A percentile compares a stretch with the other conserved stretches of the same genome.
Evolutionary conservation across 371 early-diverging fungal species (phyloP).

Genomic region (Lichtheimia ornata): DNA sequence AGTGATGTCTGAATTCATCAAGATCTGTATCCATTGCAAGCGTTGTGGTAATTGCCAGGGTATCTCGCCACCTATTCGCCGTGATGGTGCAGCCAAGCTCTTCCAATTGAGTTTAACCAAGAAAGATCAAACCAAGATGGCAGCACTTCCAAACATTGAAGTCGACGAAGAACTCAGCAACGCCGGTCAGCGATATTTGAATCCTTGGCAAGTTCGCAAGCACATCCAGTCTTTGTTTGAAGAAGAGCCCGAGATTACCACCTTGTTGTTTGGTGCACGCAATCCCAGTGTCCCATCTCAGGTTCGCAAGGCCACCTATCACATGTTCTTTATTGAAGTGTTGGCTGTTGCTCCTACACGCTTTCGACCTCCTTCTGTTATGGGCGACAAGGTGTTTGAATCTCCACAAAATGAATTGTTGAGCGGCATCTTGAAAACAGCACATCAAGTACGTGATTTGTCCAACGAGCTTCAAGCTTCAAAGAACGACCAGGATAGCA

Average conservation of each 20-base stretch:
- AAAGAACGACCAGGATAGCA: constrained; percentile 34
- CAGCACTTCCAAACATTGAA: constrained; percentile 44
- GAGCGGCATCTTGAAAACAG: constrained; percentile 82
- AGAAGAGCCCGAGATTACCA: constrained; percentile 73
- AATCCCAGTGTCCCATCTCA: constrained; percentile 54
- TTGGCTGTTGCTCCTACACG: constrained; percentile 96
- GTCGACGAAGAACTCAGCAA: constrained; percentile 10
- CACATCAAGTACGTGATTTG: constrained; percentile 68
- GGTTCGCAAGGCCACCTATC: constrained; percentile 51
- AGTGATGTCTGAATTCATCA: constrained; percentile 77
- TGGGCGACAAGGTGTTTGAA: constrained; percentile 91
- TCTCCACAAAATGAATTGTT: constrained; percentile 93
- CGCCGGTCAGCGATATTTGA: constrained; percentile 60
- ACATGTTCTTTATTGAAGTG: constrained; percentile 95
- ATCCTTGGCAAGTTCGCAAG: constrained; percentile 81
- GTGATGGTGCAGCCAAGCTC: constrained; percentile 86
- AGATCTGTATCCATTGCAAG: constrained; percentile 46
- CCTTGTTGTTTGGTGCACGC: constrained; percentile 78
- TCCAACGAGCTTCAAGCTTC: constrained; percentile 43
- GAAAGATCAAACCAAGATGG: constrained; percentile 73
- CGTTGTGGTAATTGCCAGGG: constrained; percentile 87
- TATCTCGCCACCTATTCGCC: constrained; percentile 78
- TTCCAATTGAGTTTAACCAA: constrained; percentile 79
- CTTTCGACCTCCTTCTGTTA: constrained; percentile 93
- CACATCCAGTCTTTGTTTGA: constrained; percentile 76